Percentiles rank a stretch among this genome's conserved stretches.
These are phyloP conservation scores for Termitomyces sp. DNA, from an alignment of 768 basidiomycete genomes.

Conservation along the genomic window DNA sequence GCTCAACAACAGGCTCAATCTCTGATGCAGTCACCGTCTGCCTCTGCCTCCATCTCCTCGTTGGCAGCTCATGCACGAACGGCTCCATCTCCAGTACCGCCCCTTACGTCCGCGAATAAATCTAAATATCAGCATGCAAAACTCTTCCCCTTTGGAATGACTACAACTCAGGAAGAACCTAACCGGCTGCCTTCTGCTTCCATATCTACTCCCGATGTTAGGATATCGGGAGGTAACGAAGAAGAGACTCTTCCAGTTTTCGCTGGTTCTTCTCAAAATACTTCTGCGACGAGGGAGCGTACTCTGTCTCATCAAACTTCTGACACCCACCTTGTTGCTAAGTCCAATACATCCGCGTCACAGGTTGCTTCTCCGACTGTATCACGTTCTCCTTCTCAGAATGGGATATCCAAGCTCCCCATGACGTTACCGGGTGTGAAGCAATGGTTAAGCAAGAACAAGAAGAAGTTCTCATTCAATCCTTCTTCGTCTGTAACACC, in stretches of 20 bases:
- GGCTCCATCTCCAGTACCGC: constrained; percentile 74
- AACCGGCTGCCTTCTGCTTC: constrained; percentile 46
- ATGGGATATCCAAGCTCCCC: constrained; percentile 48
- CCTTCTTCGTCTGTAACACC: constrained; percentile 19
- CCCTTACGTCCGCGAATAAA: constrained; percentile 64
- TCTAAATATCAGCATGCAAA: constrained; percentile 74
- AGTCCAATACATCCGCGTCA: constrained; percentile 41
- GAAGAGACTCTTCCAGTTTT: constrained; percentile 46
- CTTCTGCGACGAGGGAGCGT: constrained; percentile 51
- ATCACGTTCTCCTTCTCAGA: constrained; percentile 32
- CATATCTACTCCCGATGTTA: constrained; percentile 39
- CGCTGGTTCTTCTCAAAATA: constrained; percentile 37
- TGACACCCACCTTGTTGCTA: constrained; percentile 58
- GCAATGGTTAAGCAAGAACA: constrained; percentile 69
- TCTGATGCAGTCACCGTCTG: constrained; percentile 56
- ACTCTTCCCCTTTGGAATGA: constrained; percentile 84
- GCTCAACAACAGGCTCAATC: constrained; percentile 35
- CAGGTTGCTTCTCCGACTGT: constrained; percentile 38
- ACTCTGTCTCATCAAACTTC: constrained; percentile 65
- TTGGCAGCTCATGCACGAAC: constrained; percentile 51
- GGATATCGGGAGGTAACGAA: constrained; percentile 35
- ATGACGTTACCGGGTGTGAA: constrained; percentile 75
- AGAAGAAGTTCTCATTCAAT: constrained; percentile 44
- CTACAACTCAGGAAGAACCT: constrained; percentile 62
- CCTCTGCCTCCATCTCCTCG: constrained; percentile 67